Conservation (phyloP, 345 rosid species). For the Nasturtium officinale region DNA sequence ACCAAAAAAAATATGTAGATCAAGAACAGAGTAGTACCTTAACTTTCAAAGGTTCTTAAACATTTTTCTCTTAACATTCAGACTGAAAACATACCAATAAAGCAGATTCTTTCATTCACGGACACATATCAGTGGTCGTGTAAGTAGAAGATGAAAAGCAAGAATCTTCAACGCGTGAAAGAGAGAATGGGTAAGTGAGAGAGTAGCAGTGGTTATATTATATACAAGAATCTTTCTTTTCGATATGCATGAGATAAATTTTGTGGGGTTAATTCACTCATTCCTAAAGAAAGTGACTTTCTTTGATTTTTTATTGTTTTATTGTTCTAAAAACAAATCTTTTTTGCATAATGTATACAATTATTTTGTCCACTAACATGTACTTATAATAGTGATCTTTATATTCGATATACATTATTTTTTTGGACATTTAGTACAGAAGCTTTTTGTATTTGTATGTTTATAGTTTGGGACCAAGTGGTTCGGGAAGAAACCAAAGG, state of each 20-base stretch:
- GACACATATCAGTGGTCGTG: conserved; percentile 43
- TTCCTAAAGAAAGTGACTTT: conserved; percentile 29
- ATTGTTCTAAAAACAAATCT: conserved; percentile 4
- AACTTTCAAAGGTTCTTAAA: neutral
- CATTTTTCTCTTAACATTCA: neutral
- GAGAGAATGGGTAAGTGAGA: conserved; percentile 21
- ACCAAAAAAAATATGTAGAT: neutral
- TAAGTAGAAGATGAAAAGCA: conserved; percentile 31
- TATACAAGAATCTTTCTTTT: conserved; percentile 39
- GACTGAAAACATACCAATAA: neutral
- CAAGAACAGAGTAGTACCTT: conserved; percentile 38
- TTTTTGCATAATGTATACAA: conserved; percentile 21
- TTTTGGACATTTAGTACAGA: conserved; percentile 9
- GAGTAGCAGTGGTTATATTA: conserved; percentile 21
- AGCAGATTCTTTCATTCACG: conserved; percentile 26
- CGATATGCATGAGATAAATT: conserved; percentile 44
- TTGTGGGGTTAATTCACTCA: conserved; percentile 32
- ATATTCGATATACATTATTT: conserved; percentile 25
- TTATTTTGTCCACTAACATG: conserved; percentile 8
- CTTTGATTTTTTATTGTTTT: neutral
- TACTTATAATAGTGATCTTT: neutral
- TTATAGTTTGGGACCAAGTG: conserved; percentile 35
- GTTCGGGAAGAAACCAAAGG: conserved; percentile 35
- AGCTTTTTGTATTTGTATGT: conserved; percentile 26
- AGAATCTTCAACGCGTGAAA: conserved; percentile 43